phyloP scores from a whole-genome alignment of 495 filamentous ascomycete species.

The Entonaema liquescens region DNA sequence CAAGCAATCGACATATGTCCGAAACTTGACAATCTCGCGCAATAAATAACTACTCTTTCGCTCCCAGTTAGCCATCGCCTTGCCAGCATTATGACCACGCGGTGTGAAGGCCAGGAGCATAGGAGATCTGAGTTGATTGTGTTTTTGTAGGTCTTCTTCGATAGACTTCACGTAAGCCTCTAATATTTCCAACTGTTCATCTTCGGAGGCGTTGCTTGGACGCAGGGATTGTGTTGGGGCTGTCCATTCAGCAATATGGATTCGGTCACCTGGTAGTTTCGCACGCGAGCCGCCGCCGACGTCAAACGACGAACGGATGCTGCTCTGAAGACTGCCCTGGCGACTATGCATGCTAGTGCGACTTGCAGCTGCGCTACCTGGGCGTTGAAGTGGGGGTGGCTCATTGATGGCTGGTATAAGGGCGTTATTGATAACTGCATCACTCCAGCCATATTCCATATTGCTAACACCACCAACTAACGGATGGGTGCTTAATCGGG shows the following conservation, averaged over 20 bases:
- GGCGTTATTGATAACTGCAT: slow-evolving; percentile 81
- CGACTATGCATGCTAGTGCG: slow-evolving; percentile 56
- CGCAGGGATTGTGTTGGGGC: slow-evolving; percentile 92
- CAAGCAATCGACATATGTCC: slow-evolving; percentile 90
- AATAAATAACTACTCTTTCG: slow-evolving; percentile 90
- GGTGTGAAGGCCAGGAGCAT: slow-evolving; percentile 93
- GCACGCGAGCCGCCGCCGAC: slow-evolving; percentile 64
- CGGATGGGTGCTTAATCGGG: slow-evolving; percentile 90
- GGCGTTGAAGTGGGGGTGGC: slow-evolving; percentile 43
- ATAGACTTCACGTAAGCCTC: slow-evolving; percentile 82
- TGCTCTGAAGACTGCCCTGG: slow-evolving; percentile 47
- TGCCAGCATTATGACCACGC: slow-evolving; percentile 78
- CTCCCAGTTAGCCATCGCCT: slow-evolving; percentile 96
- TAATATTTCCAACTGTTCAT: slow-evolving; percentile 80
- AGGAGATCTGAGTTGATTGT: slow-evolving; percentile 83
- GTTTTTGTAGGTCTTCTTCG: slow-evolving; percentile 82
- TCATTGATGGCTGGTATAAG: slow-evolving; percentile 65
- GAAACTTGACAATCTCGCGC: slow-evolving; percentile 95
- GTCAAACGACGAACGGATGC: slow-evolving; percentile 56
- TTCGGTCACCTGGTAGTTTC: slow-evolving; percentile 83
- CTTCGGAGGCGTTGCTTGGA: slow-evolving; percentile 76
- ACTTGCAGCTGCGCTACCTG: slow-evolving; percentile 53
- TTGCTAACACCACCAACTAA: slow-evolving; percentile 93
- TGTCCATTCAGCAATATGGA: slow-evolving; percentile 89
- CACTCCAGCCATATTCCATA: slow-evolving; percentile 97